Evolutionary conservation across 192 early-diverging fungal species (phyloP), one percentile per base, ranked within the genome.

Genomic region (Jimgerdemannia flammicorona): DNA sequence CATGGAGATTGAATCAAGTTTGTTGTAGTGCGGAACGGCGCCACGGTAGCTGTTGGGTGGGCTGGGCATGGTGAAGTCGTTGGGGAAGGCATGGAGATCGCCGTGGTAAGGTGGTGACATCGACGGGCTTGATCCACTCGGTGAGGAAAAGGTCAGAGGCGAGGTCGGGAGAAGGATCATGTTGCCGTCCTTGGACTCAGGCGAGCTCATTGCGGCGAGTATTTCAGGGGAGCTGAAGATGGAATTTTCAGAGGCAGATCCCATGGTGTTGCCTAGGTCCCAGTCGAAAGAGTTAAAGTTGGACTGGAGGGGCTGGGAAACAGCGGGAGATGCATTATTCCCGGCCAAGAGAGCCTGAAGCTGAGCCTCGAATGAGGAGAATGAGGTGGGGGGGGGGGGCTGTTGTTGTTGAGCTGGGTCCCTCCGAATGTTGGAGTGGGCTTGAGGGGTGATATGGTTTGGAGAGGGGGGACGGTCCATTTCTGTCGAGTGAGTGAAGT

Each of bases 11-110:
- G 80, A 72, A 54, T 81, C 76, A 40, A 78, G 64, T 17, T 76
- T 59, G 44, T 76, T 70, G 54, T 81, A 77, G 40, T 81, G 80
- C 39, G 77, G 76, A 40, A 78, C 74, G n/a, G 77, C 49, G 76
- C 9, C 75, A 76, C 8, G 66, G 71, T 41, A 76, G 80, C 40
- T 72, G 69, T 49, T 78, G 80, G 14, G 76, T 77, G 39, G 75
- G 73, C 40, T 78, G 80, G 42, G 74, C 71, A 65, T 81, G 80
- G 11, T 69, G 67, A 43, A 75, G 70, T 29, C 77, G 76, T 64
- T 81, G 80, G 20, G 75, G 76, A 29, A 74, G 49, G 49, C 2
- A 14, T 6, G 8, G 14, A 59, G 49, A 59, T 6, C 6, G 14
- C 2, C 14, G 8, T 14, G 49, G 49, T 59, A 14, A 10, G 49